These are phyloP conservation scores for Obelidium mucronatum DNA, from an alignment of 192 early-diverging fungal species.

Conservation along the genomic window DNA sequence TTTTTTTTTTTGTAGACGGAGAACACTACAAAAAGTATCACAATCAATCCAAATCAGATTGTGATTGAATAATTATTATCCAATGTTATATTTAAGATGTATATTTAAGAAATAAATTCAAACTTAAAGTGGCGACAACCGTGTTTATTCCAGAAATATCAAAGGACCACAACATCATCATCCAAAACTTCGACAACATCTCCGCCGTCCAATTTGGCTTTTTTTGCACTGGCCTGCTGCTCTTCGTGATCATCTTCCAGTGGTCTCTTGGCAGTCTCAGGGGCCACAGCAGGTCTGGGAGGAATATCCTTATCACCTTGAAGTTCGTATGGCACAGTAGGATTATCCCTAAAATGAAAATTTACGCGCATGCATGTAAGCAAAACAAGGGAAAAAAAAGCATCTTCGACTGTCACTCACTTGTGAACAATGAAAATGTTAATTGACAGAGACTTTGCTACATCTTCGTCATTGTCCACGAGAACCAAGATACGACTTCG, in stretches of 20 bases:
- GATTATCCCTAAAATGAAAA: neutral
- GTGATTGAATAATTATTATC: constrained; percentile 25
- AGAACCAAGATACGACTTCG: constrained; percentile 66
- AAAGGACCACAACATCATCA: constrained; percentile 34
- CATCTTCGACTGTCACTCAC: too few relatives aligned
- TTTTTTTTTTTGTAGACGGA: constrained; percentile 62
- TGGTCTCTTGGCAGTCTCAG: neutral
- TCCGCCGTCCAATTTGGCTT: constrained; percentile 8
- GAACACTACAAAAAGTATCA: constrained; percentile 84
- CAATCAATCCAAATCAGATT: constrained; percentile 65
- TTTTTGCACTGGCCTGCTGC: constrained; percentile 11
- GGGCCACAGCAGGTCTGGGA: neutral
- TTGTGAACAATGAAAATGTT: constrained; percentile 35
- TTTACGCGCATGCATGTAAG: neutral
- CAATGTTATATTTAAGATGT: neutral
- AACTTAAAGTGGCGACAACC: too few relatives aligned
- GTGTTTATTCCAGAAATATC: neutral
- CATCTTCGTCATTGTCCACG: constrained; percentile 64
- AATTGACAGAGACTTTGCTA: neutral
- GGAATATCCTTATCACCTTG: constrained; percentile 32
- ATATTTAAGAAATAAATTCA: too few relatives aligned
- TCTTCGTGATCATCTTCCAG: constrained; percentile 1
- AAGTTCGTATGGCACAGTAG: neutral
- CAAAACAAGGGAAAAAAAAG: neutral
- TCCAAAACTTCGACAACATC: constrained; percentile 15